Evolutionary conservation across 345 rosid species (phyloP), one percentile per base, ranked within the genome.

Genomic region (Populus euphratica): DNA sequence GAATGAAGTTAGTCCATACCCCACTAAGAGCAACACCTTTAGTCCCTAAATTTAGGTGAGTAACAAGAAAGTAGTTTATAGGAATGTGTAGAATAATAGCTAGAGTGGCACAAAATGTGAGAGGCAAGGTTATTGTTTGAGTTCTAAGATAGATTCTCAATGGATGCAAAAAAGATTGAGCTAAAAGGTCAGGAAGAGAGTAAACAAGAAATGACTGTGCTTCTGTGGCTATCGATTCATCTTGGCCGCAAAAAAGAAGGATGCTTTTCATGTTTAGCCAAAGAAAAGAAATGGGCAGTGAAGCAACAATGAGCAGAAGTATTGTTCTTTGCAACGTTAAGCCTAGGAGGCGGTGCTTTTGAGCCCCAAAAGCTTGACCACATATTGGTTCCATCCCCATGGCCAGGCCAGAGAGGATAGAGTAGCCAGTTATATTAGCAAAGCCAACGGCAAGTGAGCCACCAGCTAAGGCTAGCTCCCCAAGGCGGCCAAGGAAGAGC

Each of bases 321-420:
- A 94, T 77, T 4, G 92, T 85, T 79, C 92, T 78, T 79, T 90
- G 97, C 76, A 94, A 82, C n/a, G 94, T 83, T 20, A 87, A 84
- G 21, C 90, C 87, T 2, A 93, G 90, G 47, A 90, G 85, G 35
- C 50, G 80, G 66, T 86, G 86, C 5, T 81, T 90, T 76, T 79
- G 82, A 23, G 99, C 99, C 27, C 99, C 99, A 39, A 87, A 89
- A 35, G 98, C 94, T 80, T 94, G 99, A 0, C 94, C 91, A 73
- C 99, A 94, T 31, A 94, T 89, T 10, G 98, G 91, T 77, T 94
- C 99, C 91, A 93, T 94, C 5, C 98, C 99, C 89, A 88, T 87
- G 78, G 96, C 91, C 3, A 94, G 88, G 64, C 99, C 99, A 4
- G 98, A 91, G 69, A 93, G 92, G 73, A 94, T 73, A 23, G 98